These are phyloP conservation scores for Aspergillus felis DNA, from an alignment of 2,329 filamentous ascomycete species.

Conservation along the genomic window DNA sequence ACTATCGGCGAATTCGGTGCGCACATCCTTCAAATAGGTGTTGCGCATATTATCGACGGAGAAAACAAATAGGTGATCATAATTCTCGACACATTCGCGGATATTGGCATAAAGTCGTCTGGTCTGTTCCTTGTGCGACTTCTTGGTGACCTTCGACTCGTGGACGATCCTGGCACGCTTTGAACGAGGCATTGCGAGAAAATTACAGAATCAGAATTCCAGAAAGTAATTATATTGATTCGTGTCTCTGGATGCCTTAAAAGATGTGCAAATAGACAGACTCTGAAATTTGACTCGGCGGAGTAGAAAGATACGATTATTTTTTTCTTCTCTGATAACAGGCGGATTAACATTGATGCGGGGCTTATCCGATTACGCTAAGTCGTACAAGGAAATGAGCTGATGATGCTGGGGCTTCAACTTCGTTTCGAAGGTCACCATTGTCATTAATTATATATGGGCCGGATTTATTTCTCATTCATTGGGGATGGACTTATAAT, in stretches of 20 bases:
- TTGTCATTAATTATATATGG: not conserved
- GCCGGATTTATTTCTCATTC: not conserved
- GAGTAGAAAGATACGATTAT: conserved; percentile 26
- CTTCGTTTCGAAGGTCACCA: conserved; percentile 2
- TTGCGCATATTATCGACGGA: conserved; percentile 97
- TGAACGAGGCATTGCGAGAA: conserved; percentile 79
- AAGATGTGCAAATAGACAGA: conserved; percentile 11
- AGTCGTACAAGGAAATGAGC: conserved; percentile 30
- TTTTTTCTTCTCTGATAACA: conserved; percentile 38
- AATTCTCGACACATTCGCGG: conserved; percentile 76
- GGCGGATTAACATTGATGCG: conserved; percentile 35
- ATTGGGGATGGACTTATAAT: not conserved
- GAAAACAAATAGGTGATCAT: conserved; percentile 91
- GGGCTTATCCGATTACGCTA: conserved; percentile 35
- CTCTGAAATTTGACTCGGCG: conserved; percentile 15
- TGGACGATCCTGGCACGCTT: conserved; percentile 88
- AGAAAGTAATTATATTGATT: not conserved
- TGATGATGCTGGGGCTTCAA: conserved; percentile 13
- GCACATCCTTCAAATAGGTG: conserved; percentile 87
- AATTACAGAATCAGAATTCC: not conserved
- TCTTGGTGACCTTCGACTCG: conserved; percentile 88
- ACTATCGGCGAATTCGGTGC: conserved; percentile 78
- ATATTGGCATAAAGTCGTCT: conserved; percentile 84
- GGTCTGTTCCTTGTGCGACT: conserved; percentile 83
- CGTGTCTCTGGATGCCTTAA: not conserved